Base-by-base conservation (phyloP, 2,329 filamentous ascomycete genomes). In the Penicillium sp. region DNA sequence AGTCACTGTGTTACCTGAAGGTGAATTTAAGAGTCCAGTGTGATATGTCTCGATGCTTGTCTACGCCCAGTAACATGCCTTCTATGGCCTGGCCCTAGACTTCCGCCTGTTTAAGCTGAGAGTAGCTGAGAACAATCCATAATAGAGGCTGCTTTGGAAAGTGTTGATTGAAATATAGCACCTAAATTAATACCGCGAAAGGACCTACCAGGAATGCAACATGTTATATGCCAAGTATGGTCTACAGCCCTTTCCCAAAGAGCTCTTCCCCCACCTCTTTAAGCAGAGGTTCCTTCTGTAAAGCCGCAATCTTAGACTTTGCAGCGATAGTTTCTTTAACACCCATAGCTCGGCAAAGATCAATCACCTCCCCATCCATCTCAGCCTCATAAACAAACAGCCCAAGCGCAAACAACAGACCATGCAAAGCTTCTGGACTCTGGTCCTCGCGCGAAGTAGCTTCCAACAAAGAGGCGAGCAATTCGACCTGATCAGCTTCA, bases 401-500 rank as follows among this genome's bases (percentile, higher is more conserved):
- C 0, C 92, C 93, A 19, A 96, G 73, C 2, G 89, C 89, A 16
- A 92, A 79, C 33, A 96, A 67, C 72, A 93, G 85, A 0, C 91
- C 91, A 68, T 89, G 90, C 14, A 93, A 74, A 0, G 90, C 89
- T 66, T 96, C 92, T 11, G 72, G 72, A 71, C 76, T 82, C 62
- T 82, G 71, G 47, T 74, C 74, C 58, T 85, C 83, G 6, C 74
- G 73, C 19, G 71, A 72, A 0, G 93, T 84, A 2, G 90, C 89
- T 74, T 97, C 92, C 1, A 96, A 77, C 8, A 95, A 76, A 1
- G 90, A 89, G 0, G 93, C 93, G 0, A 89, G 86, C 5, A 98
- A 78, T 73, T 96, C 92, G 1, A 96, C 84, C 68, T 95, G 89
- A 57, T 90, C 87, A 3, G 82, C 84, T 37, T 91, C 88, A 0